Base-by-base conservation (phyloP, 2,329 filamentous ascomycete species). In the Triangularia setosa region DNA sequence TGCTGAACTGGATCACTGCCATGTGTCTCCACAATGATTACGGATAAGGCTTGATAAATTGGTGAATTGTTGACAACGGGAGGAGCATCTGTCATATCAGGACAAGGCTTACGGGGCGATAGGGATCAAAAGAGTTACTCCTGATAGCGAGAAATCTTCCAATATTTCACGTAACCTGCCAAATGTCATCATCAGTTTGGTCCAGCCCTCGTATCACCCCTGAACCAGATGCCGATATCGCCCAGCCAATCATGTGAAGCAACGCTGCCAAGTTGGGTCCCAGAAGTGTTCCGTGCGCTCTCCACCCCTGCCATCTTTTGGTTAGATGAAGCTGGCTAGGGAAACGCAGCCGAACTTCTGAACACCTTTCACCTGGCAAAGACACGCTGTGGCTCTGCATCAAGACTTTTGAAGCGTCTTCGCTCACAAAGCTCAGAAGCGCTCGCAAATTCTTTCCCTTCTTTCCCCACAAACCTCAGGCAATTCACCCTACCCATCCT, bases 331-430 rank as follows among this genome's bases (percentile, higher is more conserved):
- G 56, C 67, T 62, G 66, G 68, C 59, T 64, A 55, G 55, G 67
- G 58, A 64, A 60, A 40, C 52, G 66, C 66, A 65, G 65, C 68
- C 68, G 64, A 70, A 66, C 70, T 70, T 72, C 67, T 72, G 70
- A 70, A 72, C 70, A 72, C 70, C 70, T 72, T 72, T 69, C 70
- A 71, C 67, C 23, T 23, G 60, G 35, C 52, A 48, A n/a, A 65
- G 48, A 53, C 62, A 40, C 44, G 35, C 52, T 48, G 40, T 48
- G 40, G 40, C 40, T 48, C n/a, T 48, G 7, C 2, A 48, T 48
- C 40, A 48, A 48, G n/a, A 48, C 40, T 48, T 48, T 48, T 48
- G 40, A 48, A 21, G 40, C 40, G 5, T 18, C 18, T 40, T 40
- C 12, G 4, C 35, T 44, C n/a, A 57, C 53, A n/a, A 24, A 40